Percentiles rank a stretch among this genome's conserved stretches.
Evolutionary conservation across 176 grass and related monocot species (phyloP).

Genomic region (Avena atlantica): DNA sequence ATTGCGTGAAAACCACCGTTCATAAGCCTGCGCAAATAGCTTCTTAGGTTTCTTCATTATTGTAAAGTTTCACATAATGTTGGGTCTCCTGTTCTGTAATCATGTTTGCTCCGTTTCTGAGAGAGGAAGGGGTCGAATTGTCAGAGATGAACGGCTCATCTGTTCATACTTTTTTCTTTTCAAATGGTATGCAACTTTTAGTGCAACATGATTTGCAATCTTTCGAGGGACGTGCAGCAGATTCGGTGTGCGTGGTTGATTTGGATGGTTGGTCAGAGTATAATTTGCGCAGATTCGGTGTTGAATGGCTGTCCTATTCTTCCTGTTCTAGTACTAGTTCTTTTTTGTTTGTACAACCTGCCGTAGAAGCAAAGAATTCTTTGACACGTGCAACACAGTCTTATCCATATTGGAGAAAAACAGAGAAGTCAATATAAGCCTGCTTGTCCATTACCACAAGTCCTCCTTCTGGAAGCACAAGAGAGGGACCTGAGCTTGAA

Average conservation of each 20-base stretch:
- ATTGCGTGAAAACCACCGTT: slow-evolving; percentile 5
- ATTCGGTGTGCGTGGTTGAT: slow-evolving; percentile 1
- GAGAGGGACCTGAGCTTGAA: slow-evolving; percentile 31
- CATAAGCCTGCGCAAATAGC: slow-evolving; percentile 39
- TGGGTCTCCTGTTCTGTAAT: slow-evolving; percentile 37
- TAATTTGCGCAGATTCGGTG: slow-evolving; percentile 8
- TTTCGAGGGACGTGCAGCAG: background rate
- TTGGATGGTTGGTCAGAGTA: slow-evolving; percentile 20
- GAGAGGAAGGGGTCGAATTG: background rate
- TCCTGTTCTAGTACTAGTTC: background rate
- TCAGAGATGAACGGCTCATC: slow-evolving; percentile 2
- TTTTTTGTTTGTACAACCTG: background rate
- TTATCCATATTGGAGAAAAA: background rate
- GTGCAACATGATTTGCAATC: slow-evolving; percentile 27
- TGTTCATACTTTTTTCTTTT: slow-evolving; percentile 26
- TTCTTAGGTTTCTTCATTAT: slow-evolving; percentile 38
- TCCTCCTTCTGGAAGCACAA: slow-evolving; percentile 2
- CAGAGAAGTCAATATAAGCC: background rate
- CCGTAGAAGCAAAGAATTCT: background rate
- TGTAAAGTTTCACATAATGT: slow-evolving; percentile 56
- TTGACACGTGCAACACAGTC: slow-evolving; percentile 25
- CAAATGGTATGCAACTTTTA: slow-evolving; percentile 7
- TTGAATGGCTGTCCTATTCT: background rate
- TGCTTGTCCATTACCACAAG: background rate
- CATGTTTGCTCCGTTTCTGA: background rate